phyloP scores from a whole-genome alignment of 768 basidiomycete species.

The Lactarius psammicola region DNA sequence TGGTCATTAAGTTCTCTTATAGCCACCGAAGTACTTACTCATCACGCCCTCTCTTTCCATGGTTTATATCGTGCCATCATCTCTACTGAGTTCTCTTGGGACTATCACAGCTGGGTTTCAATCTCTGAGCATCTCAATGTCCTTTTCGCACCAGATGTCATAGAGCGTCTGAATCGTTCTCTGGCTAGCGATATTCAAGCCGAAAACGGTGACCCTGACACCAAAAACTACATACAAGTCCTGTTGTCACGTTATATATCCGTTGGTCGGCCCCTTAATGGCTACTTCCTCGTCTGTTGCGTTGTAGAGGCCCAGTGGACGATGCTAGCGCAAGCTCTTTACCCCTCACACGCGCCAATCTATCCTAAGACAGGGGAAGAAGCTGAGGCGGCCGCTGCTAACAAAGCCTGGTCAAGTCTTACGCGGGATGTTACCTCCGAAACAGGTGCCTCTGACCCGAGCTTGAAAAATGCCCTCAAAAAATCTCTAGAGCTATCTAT shows the following conservation, averaged over 20 bases:
- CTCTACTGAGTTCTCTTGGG: slow-evolving; percentile 76
- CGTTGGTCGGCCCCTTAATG: slow-evolving; percentile 74
- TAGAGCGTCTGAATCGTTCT: slow-evolving; percentile 72
- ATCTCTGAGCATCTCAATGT: slow-evolving; percentile 52
- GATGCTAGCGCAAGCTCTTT: slow-evolving; percentile 67
- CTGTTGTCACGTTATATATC: slow-evolving; percentile 74
- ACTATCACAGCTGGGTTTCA: slow-evolving; percentile 57
- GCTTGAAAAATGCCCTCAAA: slow-evolving; percentile 38
- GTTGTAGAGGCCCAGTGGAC: slow-evolving; percentile 86
- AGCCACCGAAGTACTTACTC: slow-evolving; percentile 74
- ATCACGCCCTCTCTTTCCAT: slow-evolving; percentile 77
- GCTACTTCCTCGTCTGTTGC: slow-evolving; percentile 89
- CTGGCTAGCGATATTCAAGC: slow-evolving; percentile 59
- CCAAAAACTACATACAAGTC: slow-evolving; percentile 58
- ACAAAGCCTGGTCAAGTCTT: slow-evolving; percentile 73
- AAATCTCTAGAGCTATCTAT: slow-evolving; percentile 58
- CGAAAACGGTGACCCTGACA: slow-evolving; percentile 52
- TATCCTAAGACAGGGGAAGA: slow-evolving; percentile 33
- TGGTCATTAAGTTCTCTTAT: not conserved
- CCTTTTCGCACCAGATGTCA: slow-evolving; percentile 62
- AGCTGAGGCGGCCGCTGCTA: slow-evolving; percentile 78
- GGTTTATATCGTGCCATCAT: slow-evolving; percentile 85
- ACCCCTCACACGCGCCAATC: slow-evolving; percentile 34
- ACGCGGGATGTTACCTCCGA: slow-evolving; percentile 52
- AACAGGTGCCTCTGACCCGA: slow-evolving; percentile 39